Base-by-base conservation (phyloP, 2,329 filamentous ascomycete genomes). In the Aspergillus japonicus region DNA sequence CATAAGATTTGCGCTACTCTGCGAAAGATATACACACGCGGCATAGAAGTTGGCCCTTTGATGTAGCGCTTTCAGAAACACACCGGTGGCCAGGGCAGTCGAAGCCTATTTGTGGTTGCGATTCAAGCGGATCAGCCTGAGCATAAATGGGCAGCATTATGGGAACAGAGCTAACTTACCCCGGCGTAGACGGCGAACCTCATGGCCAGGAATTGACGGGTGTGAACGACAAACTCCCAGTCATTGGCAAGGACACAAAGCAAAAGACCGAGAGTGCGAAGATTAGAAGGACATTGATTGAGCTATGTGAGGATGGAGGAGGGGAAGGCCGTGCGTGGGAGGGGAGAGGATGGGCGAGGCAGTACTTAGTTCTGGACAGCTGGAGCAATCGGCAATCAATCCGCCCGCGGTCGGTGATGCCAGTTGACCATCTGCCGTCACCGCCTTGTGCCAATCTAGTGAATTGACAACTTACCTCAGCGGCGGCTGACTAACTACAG, bases 21-120 rank as follows among this genome's bases (percentile, higher is more conserved):
- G 94, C 47, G 93, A 91, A 54, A 99, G 87, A 78, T 98, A 96
- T 52, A 99, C 95, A 79, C 92, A 95, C 66, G 95, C 93, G 57
- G 94, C 96, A 80, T 99, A 99, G 83, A 98, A 99, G 79, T 99
- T 99, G 64, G 95, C 89, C 65, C 95, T 87, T 79, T 98, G 91
- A 73, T 95, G 90, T 78, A 98, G 94, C 63, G 95, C 94, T 73
- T 93, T 95, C 60, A 96, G 79, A 62, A 97, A 84, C 61, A 96
- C 92, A 69, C 87, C 86, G 66, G 87, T 89, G 69, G 94, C 94
- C 73, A 96, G 87, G 78, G 88, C 88, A 75, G 90, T 88, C 57
- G 94, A 97, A 77, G 87, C 84, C 90, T 92, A 68, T 59, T 60
- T 49, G 56, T 50, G n/a, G 21, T n/a, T 31, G 53, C 42, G 47